Conservation (phyloP, 148 eudicot genomes). For the Spergularia marina region DNA sequence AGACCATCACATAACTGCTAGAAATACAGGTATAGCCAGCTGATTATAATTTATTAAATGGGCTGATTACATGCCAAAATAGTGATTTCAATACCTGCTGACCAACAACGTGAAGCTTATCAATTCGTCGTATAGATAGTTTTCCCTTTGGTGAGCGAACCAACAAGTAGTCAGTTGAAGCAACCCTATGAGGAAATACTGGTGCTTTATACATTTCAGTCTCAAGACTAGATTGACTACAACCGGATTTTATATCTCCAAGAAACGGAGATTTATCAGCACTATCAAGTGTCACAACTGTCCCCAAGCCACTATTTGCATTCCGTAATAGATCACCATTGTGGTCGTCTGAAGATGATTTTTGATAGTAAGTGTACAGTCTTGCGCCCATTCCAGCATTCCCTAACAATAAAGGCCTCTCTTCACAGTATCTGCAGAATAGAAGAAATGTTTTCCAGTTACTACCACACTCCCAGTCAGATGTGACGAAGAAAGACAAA, state of each 20-base stretch:
- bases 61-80: background rate
- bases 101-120: conserved; percentile 87
- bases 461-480: background rate
- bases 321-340: conserved; percentile 58
- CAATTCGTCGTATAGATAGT: conserved; percentile 88
- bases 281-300: conserved; percentile 78
- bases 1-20: background rate
- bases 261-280: conserved; percentile 98
- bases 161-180: conserved; percentile 87
- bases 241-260: conserved; percentile 90
- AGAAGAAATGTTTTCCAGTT: background rate
- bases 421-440: conserved; percentile 85
- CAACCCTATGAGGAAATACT: conserved; percentile 74
- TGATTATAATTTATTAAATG: background rate
- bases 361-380: conserved; percentile 91
- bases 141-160: conserved; percentile 96
- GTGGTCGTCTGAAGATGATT: conserved; percentile 78
- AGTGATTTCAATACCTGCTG: conserved; percentile 61
- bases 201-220: conserved; percentile 97
- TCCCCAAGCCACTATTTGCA: conserved; percentile 61
- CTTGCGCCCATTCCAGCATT: conserved; percentile 98
- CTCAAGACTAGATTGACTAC: conserved; percentile 82
- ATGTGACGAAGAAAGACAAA: background rate
- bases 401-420: conserved; percentile 90
- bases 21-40: background rate